Base-by-base conservation (phyloP, 345 rosid genomes). In the Trapa incisa region DNA sequence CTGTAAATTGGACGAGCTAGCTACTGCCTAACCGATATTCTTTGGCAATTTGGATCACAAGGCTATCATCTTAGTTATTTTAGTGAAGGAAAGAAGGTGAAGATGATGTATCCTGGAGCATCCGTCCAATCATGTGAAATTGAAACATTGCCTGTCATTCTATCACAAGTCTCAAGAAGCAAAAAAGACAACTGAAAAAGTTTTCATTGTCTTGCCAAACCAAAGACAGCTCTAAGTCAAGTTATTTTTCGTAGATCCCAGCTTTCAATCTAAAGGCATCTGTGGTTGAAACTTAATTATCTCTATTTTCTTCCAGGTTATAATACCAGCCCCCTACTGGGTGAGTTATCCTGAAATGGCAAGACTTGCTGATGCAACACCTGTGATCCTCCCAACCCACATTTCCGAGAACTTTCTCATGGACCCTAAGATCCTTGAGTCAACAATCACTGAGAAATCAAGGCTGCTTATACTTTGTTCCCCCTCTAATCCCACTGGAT, bases 341-440 rank as follows among this genome's bases (percentile, higher is more conserved):
- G 99, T 95, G 64, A 95, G 99, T 84, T 95, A 95, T 82, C 93
- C 97, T 6, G 97, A 95, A 83, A 91, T 91, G 56, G 96, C 92
- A 54, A 89, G 96, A 81, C 70, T 95, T 54, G 97, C 96, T 4
- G 96, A 91, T 77, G 99, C 99, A 74, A 85, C 85, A 17, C 99
- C 99, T 3, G 96, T 87, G 72, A 80, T 91, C 68, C 81, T 91
- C 80, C 96, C 92, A 47, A 86, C 99, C 16, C 75, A 72, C 71
- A 89, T 95, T 67, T 86, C 92, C n/a, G 82, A 87, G 35, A 78
- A 95, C 47, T 95, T 95, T 77, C 81, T 95, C 33, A 74, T 95
- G 88, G 85, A 95, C 79, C 96, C 99, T 71, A 81, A 84, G 78
- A 75, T 76, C 71, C 90, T 95, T 4, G 88, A 87, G 83, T 82